Evolutionary conservation across 306 rosid genomes (phyloP), one percentile per base, ranked within the genome.

Genomic region (Cyamopsis tetragonoloba): DNA sequence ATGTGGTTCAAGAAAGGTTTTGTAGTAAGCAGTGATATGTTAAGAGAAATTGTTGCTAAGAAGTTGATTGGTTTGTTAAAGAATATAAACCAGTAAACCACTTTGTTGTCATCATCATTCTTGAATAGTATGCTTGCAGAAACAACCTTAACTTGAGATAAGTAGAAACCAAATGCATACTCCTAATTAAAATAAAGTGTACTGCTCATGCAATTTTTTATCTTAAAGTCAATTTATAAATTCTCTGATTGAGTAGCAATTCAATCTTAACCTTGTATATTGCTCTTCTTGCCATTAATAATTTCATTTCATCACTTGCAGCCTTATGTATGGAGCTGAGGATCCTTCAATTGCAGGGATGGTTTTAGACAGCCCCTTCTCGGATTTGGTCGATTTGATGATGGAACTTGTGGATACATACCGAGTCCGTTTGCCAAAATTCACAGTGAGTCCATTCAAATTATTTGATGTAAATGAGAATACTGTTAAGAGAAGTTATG

Each of bases 291-390:
- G 49, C 70, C 75, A 50, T 53, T 88, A 59, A 68, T 80, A 4
- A 46, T 64, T 62, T 62, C 32, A 41, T 76, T 76, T 8, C n/a
- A n/a, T n/a, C n/a, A n/a, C 63, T 68, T 73, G 81, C 91, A 93
- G 98, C 89, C 95, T 93, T 66, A 79, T 90, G 91, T 93, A 90
- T 83, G 97, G 95, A 63, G 87, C 96, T 31, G 99, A 88, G 81
- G 96, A 93, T 82, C 99, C 97, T 85, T 93, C 99, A 48, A 90
- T 93, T 62, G 97, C 97, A 34, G 97, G 96, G 80, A 87, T 93
- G 88, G 99, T 89, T 74, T 86, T 93, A 65, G 99, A 93, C 76
- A 93, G 97, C 53, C 99, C 99, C 59, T 90, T 93, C 75, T 85
- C 99, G 57, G 95, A 88, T 77, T 84, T 93, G 87, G 96, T 93